Base-by-base conservation (phyloP, 331 rosid genomes). In the Erythrophleum ivorense region DNA sequence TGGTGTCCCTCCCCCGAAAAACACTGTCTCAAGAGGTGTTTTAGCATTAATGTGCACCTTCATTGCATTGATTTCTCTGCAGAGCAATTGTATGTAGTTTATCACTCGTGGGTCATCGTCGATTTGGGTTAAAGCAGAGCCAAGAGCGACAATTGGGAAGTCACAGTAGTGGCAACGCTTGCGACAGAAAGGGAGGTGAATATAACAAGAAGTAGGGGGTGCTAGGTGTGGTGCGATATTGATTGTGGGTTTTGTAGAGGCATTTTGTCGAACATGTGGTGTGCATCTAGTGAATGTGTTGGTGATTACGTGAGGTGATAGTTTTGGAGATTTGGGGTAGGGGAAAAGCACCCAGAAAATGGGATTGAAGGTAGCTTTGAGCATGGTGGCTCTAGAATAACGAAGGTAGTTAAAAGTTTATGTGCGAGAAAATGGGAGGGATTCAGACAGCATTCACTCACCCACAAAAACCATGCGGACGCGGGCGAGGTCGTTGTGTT, bases 111-210 rank as follows among this genome's bases (percentile, higher is more conserved):
- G 95, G 78, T 91, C 95, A 8, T 88, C 86, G 0, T 88, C 85
- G 3, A 82, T 21, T 75, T 69, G 86, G 79, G 29, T 31, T 3
- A 82, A 79, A 52, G 90, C 81, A 48, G 89, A 86, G 75, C 95
- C 95, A 63, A 91, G 91, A 21, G 95, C 93, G 55, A 91, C 87
- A 46, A 91, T 89, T 43, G 93, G 89, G 86, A 91, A 91, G 86
- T 91, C 91, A 41, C 95, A 91, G 80, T 89, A 89, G 73, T 89
- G 95, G 86, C 95, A 89, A 63, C 95, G 91, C 75, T 88, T 88
- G 45, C 95, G 91, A 45, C 95, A 91, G 79, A 91, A 91, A 59
- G 95, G 89, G 83, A 91, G 93, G 90, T 91, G 95, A 76, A 91
- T 33, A 80, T 91, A 91, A 48, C 91, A 93, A 9, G 93, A 91